A percentile compares a stretch with the other conserved stretches of the same genome.
These are phyloP conservation scores for Lentinula edodes DNA, from an alignment of 768 basidiomycete genomes.

Conservation along the genomic window DNA sequence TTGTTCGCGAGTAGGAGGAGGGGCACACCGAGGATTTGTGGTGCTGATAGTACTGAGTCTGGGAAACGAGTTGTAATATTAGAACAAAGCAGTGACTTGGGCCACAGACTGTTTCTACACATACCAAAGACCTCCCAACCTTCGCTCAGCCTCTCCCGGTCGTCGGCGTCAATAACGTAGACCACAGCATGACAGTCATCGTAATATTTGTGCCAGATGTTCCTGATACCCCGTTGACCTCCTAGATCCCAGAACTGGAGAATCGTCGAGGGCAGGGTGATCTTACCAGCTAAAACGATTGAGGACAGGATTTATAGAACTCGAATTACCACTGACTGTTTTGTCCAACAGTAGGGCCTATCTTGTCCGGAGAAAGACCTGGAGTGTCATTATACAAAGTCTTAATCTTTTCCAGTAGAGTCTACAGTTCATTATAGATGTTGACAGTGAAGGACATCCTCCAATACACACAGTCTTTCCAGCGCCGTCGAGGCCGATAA, in stretches of 20 bases:
- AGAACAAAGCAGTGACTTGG: background rate
- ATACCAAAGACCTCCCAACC: constrained; percentile 97
- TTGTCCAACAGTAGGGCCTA: constrained; percentile 95
- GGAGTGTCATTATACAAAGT: constrained; percentile 84
- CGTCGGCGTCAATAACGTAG: constrained; percentile 91
- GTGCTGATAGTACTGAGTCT: constrained; percentile 85
- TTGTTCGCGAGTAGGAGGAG: constrained; percentile 94
- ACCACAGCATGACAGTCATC: constrained; percentile 96
- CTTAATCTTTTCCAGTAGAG: constrained; percentile 90
- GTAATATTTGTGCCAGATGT: constrained; percentile 93
- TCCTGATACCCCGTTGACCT: constrained; percentile 88
- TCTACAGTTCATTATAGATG: constrained; percentile 35
- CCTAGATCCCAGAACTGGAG: constrained; percentile 98
- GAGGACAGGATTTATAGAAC: background rate
- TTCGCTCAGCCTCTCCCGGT: constrained; percentile 83
- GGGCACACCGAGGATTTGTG: constrained; percentile 86
- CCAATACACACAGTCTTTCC: constrained; percentile 73
- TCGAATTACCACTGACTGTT: constrained; percentile 55
- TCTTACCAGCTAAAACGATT: constrained; percentile 73
- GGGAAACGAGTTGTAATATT: constrained; percentile 3
- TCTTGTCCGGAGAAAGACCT: constrained; percentile 87
- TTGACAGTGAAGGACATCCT: background rate
- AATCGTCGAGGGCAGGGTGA: constrained; percentile 87
- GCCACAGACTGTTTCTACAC: constrained; percentile 19
- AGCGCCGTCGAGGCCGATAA: constrained; percentile 88